Evolutionary conservation across 441 rosid genomes (phyloP), one percentile per base, ranked within the genome.

Genomic region (Aleurites moluccanus): DNA sequence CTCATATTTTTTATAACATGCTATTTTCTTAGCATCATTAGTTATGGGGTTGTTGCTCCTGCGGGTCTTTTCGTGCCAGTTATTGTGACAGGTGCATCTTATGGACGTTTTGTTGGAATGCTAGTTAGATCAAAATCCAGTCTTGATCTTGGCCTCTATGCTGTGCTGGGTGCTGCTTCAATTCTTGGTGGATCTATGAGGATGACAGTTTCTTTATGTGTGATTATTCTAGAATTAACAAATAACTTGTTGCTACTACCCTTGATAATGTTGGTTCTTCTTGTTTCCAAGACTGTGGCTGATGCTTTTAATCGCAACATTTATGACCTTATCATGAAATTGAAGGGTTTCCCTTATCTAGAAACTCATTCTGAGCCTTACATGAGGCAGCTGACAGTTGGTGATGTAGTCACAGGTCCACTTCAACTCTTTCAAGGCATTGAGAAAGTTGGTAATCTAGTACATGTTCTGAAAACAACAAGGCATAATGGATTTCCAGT

Each of bases 181-280:
- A 82, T 93, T 78, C 98, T 92, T 18, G 96, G 96, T 14, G 97
- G 98, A 74, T 83, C 98, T 9, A 94, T 92, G 98, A 84, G 96
- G 86, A 86, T 83, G 85, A 94, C 97, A 0, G 94, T 94, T 50
- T 94, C 98, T 25, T 78, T 89, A 25, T 90, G 96, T 77, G 93
- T 92, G n/a, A 87, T 94, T 73, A 83, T 94, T 75, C 85, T 92
- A 72, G 97, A 94, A 80, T 74, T 92, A 73, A 94, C 97, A 55
- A 88, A 92, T 81, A 90, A 92, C 73, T 86, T 94, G 10, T 82
- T 89, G 72, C 69, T 94, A 25, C 82, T 94, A 14, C 97, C 98
- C 20, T 82, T 94, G 83, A 89, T 92, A 86, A 92, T 94, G 98
- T 45, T 94, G 72, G 93, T 90, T 79, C 96, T 94, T 77, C 84